These are phyloP conservation scores for Dillenia suffruticosa DNA, from an alignment of 164 flowering plant species.

Conservation along the genomic window DNA sequence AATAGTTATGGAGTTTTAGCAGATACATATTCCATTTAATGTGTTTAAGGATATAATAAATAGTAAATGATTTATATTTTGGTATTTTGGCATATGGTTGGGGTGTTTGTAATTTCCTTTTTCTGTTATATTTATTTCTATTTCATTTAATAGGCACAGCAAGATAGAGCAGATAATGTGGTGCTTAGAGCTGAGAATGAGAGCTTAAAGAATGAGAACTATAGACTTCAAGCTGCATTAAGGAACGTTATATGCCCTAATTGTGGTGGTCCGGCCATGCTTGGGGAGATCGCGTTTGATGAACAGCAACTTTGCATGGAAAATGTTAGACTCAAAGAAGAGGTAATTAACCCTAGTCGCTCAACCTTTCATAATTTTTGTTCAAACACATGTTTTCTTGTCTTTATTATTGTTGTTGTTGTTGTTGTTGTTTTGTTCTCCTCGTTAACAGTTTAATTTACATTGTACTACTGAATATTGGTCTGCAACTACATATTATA, in stretches of 20 bases:
- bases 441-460: no score
- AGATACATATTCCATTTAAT: no score
- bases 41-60: no score
- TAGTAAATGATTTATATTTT: no score
- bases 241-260: constrained; percentile 64
- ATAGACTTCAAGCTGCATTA: constrained; percentile 60
- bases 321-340: constrained; percentile 88
- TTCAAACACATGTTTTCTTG: not conserved
- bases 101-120: not conserved
- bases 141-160: constrained; percentile 57
- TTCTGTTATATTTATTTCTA: not conserved
- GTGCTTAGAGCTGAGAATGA: constrained; percentile 78
- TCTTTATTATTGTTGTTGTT: not conserved
- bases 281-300: constrained; percentile 65
- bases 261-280: constrained; percentile 75
- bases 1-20: no score
- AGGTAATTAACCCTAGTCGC: constrained; percentile 35
- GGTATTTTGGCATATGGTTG: constrained; percentile 2
- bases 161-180: constrained; percentile 75
- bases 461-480: no score
- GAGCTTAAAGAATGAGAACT: constrained; percentile 65
- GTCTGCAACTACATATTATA: no score
- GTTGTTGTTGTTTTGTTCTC: no score
- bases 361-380: not conserved
- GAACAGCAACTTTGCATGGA: constrained; percentile 84